Percentiles rank a stretch among this genome's conserved stretches.
Evolutionary conservation across 2,329 filamentous ascomycete species (phyloP).

Genomic region (Trichoderma polysporum): DNA sequence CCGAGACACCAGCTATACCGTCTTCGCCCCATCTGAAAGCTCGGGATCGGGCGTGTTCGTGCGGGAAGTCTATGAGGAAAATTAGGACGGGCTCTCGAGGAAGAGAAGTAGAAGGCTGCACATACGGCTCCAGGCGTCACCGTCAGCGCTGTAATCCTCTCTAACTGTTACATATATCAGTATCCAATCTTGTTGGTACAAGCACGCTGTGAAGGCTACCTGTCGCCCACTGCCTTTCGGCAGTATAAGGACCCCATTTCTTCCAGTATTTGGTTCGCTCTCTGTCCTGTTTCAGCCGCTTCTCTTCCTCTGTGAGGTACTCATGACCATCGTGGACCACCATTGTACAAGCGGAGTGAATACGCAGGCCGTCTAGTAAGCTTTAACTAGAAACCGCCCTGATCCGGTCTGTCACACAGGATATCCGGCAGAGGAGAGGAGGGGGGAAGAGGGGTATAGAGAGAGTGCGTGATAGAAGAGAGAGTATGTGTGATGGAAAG

Average conservation of each 20-base stretch:
- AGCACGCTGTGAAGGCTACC: slow-evolving; percentile 47
- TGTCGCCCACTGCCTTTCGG: slow-evolving; percentile 94
- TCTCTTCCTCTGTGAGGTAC: slow-evolving; percentile 86
- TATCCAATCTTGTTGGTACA: not conserved
- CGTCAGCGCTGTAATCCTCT: slow-evolving; percentile 87
- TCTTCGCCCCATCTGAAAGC: slow-evolving; percentile 96
- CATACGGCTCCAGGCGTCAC: slow-evolving; percentile 94
- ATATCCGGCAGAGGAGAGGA: not conserved
- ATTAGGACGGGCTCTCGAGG: not conserved
- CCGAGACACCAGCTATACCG: slow-evolving; percentile 89
- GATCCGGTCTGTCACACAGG: not conserved
- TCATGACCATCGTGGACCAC: slow-evolving; percentile 87
- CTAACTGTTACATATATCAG: slow-evolving; percentile 55
- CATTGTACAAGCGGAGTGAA: slow-evolving; percentile 54
- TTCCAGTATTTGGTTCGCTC: slow-evolving; percentile 92
- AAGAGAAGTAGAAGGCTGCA: slow-evolving; percentile 28
- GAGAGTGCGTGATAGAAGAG: slow-evolving; percentile 2
- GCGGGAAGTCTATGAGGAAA: slow-evolving; percentile 71
- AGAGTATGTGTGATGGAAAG: slow-evolving; percentile 1
- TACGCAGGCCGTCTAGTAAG: not conserved
- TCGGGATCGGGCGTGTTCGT: slow-evolving; percentile 85
- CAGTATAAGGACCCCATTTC: slow-evolving; percentile 93
- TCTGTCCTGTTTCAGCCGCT: slow-evolving; percentile 81
- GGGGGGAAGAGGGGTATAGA: not conserved
- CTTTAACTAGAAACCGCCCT: not conserved